phyloP scores from a whole-genome alignment of 2,329 filamentous ascomycete genomes.

The Xylariomycetidae sp. region DNA sequence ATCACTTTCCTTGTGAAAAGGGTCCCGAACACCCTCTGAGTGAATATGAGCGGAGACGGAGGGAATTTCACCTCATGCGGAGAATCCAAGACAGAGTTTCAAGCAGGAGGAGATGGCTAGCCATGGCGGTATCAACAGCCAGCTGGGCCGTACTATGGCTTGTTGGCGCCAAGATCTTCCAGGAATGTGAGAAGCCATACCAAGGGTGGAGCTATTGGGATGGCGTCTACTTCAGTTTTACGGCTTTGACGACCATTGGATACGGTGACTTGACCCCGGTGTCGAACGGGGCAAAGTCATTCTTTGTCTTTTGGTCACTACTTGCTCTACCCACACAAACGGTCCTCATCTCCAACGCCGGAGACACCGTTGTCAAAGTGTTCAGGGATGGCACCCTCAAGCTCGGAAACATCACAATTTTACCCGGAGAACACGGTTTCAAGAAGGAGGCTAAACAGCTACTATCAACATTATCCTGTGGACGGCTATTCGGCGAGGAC shows the following conservation, averaged over 20 bases:
- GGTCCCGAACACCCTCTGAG: slow-evolving; percentile 16
- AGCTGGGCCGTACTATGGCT: slow-evolving; percentile 75
- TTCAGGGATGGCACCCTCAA: slow-evolving; percentile 50
- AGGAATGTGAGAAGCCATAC: slow-evolving; percentile 42
- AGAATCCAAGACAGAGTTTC: slow-evolving; percentile 64
- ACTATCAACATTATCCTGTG: slow-evolving; percentile 35
- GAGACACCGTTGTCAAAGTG: slow-evolving; percentile 70
- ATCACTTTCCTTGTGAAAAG: slow-evolving; percentile 10
- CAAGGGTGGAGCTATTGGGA: slow-evolving; percentile 71
- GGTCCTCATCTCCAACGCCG: slow-evolving; percentile 75
- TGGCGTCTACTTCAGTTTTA: slow-evolving; percentile 79
- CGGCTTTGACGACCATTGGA: slow-evolving; percentile 76
- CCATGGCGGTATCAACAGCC: slow-evolving; percentile 59
- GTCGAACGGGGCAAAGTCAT: slow-evolving; percentile 73
- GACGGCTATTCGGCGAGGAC: slow-evolving; percentile 34
- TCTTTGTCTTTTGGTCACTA: slow-evolving; percentile 91
- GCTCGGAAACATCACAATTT: slow-evolving; percentile 53
- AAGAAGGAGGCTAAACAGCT: slow-evolving; percentile 39
- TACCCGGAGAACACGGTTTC: slow-evolving; percentile 50
- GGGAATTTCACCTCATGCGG: slow-evolving; percentile 76
- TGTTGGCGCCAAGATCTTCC: slow-evolving; percentile 70
- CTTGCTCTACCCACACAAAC: slow-evolving; percentile 85
- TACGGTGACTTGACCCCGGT: slow-evolving; percentile 75
- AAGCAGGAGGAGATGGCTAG: slow-evolving; percentile 65
- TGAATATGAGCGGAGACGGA: slow-evolving; percentile 57